phyloP scores from a whole-genome alignment of 495 filamentous ascomycete genomes.

The Geoglossum glabrum region DNA sequence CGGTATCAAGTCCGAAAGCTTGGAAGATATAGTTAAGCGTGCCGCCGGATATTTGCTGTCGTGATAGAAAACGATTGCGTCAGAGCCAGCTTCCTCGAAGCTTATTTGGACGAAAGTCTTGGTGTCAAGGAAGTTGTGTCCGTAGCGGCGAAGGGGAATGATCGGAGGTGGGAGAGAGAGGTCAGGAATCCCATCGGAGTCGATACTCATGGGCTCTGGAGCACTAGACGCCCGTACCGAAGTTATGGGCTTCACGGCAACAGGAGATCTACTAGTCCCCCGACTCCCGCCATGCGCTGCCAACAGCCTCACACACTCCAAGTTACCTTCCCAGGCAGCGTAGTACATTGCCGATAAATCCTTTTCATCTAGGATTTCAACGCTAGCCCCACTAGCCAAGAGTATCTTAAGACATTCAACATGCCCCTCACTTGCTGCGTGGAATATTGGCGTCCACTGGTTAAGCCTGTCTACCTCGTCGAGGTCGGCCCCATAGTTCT shows the following conservation, averaged over 20 bases:
- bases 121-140: slow-evolving; percentile 93
- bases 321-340: slow-evolving; percentile 91
- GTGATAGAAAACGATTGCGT: slow-evolving; percentile 78
- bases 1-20: slow-evolving; percentile 85
- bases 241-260: slow-evolving; percentile 10
- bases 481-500: slow-evolving; percentile 75
- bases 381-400: slow-evolving; percentile 51
- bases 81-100: slow-evolving; percentile 49
- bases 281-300: slow-evolving; percentile 28
- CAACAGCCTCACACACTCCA: slow-evolving; percentile 83
- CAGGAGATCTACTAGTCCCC: slow-evolving; percentile 18
- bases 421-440: slow-evolving; percentile 91
- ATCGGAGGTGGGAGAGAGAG: slow-evolving; percentile 91
- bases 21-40: slow-evolving; percentile 86
- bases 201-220: slow-evolving; percentile 46
- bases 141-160: slow-evolving; percentile 81
- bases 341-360: slow-evolving; percentile 91
- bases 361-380: slow-evolving; percentile 72
- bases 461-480: slow-evolving; percentile 89
- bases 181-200: slow-evolving; percentile 71
- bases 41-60: slow-evolving; percentile 90
- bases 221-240: slow-evolving; percentile 11
- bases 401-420: slow-evolving; percentile 66
- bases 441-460: slow-evolving; percentile 90
- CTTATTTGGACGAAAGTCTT: slow-evolving; percentile 85